Conservation (phyloP, 2,329 filamentous ascomycete genomes). For the Sporothrix inflata region DNA sequence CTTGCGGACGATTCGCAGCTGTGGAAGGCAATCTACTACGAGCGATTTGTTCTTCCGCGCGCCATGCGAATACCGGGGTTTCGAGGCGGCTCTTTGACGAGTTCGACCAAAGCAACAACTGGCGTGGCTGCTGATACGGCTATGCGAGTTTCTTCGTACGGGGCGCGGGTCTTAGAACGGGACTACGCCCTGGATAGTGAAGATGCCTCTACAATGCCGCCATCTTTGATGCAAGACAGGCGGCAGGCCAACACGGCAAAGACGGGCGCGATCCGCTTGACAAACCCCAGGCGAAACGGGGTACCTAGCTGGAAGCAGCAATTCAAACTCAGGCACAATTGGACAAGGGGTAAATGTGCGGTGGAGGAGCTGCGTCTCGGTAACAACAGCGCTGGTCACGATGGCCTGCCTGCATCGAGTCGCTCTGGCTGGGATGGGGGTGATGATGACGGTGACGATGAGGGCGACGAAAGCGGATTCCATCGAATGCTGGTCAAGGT, state of each 20-base stretch:
- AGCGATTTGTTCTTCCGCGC: constrained; percentile 81
- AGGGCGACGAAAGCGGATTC: background rate
- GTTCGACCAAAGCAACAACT: background rate
- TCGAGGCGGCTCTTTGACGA: constrained; percentile 35
- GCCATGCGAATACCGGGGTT: constrained; percentile 75
- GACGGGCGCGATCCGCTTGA: background rate
- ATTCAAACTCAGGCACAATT: constrained; percentile 88
- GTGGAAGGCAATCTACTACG: constrained; percentile 89
- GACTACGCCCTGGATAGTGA: background rate
- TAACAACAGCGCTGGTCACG: background rate
- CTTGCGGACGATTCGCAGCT: constrained; percentile 82
- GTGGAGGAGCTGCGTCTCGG: constrained; percentile 70
- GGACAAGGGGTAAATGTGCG: constrained; percentile 79
- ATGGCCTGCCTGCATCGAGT: constrained; percentile 14
- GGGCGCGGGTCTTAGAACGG: no score
- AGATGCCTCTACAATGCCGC: background rate
- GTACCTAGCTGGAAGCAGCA: constrained; percentile 82
- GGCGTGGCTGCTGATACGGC: background rate
- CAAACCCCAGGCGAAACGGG: background rate
- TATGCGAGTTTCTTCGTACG: background rate
- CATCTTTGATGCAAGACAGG: background rate
- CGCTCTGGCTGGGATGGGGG: background rate
- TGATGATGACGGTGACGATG: constrained; percentile 34
- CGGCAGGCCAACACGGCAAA: background rate
- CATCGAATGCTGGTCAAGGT: constrained; percentile 74